Evolutionary conservation across 257 asterid species (phyloP).

Genomic region (Ligustrum vulgare): DNA sequence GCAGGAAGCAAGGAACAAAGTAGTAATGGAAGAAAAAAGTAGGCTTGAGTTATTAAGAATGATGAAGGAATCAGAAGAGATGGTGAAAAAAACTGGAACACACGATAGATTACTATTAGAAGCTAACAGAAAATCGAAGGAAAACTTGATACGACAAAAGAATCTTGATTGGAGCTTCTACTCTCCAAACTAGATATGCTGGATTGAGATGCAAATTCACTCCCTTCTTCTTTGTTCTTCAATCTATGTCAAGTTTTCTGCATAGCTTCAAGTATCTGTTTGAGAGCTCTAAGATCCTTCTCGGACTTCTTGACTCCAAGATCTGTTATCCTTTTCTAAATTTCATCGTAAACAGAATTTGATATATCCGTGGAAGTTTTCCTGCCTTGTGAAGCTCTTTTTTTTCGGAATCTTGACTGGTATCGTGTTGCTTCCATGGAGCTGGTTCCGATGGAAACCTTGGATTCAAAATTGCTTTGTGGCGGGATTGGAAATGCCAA

Average conservation of each 20-base stretch:
- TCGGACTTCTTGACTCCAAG: slow-evolving; percentile 79
- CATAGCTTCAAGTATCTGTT: slow-evolving; percentile 87
- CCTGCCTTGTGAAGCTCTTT: slow-evolving; percentile 36
- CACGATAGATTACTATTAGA: slow-evolving; percentile 32
- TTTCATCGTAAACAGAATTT: slow-evolving; percentile 74
- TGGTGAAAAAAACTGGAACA: slow-evolving; percentile 31
- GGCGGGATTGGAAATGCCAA: slow-evolving; percentile 29
- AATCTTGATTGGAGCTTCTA: too few species aligned
- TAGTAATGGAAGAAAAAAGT: slow-evolving; percentile 45
- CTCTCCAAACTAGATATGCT: too few species aligned
- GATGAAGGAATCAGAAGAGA: slow-evolving; percentile 52
- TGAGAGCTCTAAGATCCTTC: slow-evolving; percentile 90
- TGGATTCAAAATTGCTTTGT: slow-evolving; percentile 37
- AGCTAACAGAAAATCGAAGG: slow-evolving; percentile 25
- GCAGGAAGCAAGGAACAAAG: slow-evolving; percentile 60
- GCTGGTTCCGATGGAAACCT: too few species aligned
- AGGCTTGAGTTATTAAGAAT: slow-evolving; percentile 43
- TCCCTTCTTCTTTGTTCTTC: slow-evolving; percentile 46
- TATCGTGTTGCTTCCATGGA: slow-evolving; percentile 72
- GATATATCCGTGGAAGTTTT: slow-evolving; percentile 34
- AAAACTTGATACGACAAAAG: slow-evolving; percentile 35
- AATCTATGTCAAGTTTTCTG: slow-evolving; percentile 61
- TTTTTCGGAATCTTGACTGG: slow-evolving; percentile 42
- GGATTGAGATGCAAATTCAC: too few species aligned
- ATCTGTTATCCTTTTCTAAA: slow-evolving; percentile 76